Base-by-base conservation (phyloP, 208 protist genomes). In the Tritrichomonas musculus region DNA sequence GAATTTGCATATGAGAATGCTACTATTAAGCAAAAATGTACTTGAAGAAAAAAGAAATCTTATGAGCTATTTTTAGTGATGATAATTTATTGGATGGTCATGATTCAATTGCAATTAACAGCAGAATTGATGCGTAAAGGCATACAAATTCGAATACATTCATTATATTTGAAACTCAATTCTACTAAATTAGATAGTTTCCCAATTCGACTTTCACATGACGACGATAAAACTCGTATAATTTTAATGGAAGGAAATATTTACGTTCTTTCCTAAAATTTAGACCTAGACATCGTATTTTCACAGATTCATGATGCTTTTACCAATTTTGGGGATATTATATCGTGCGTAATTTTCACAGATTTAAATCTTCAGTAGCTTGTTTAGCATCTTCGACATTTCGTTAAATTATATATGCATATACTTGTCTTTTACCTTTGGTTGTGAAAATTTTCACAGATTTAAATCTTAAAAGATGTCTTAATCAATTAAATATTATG, bases 281-380 rank as follows among this genome's bases (percentile, higher is more conserved):
- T 92, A 39, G 50, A 92, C 25, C 30, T 33, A 47, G 9, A 20
- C 0, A 66, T 92, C 33, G 82, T 66, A 47, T 30, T 69, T 66
- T 69, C 47, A 55, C 47, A 57, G n/a, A 27, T 92, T n/a, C 55
- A 69, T 41, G 82, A 92, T 44, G 55, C 82, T 3, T 92, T 92
- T 33, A 33, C 50, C 39, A 92, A 57, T n/a, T 92, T 92, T 66
- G 82, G 82, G 60, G 47, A 57, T 3, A 92, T 92, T 36, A 47
- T 92, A 20, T 92, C 82, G 2, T 92, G 82, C 55, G 66, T 66
- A 36, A 92, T 92, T 50, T n/a, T 30, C 33, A 44, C 50, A 33
- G n/a, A n/a, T n/a, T n/a, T n/a, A n/a, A 39, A 11, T 13, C n/a
- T n/a, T n/a, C n/a, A n/a, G n/a, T n/a, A n/a, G n/a, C n/a, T n/a